Evolutionary conservation across 1,139 yeast genomes (phyloP).

Genomic region (Kurtzmaniella natalensis): DNA sequence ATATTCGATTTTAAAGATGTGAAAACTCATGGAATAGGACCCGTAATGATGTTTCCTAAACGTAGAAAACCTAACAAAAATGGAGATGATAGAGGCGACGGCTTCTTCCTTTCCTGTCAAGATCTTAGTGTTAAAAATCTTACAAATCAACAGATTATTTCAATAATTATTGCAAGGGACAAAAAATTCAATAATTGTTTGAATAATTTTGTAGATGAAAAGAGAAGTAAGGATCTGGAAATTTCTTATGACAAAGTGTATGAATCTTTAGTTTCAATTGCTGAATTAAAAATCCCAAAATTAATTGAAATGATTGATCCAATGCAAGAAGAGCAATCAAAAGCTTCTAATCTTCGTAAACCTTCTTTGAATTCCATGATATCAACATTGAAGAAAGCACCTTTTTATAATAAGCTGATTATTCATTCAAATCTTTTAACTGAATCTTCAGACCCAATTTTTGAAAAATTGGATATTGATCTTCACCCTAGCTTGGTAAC

Average conservation of each 20-base stretch:
- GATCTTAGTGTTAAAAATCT: slow-evolving; percentile 21
- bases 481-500: slow-evolving; percentile 43
- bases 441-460: slow-evolving; percentile 1
- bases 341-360: slow-evolving; percentile 9
- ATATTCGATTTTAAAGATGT: slow-evolving; percentile 81
- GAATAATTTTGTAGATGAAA: slow-evolving; percentile 36
- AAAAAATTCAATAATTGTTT: slow-evolving; percentile 47
- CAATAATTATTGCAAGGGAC: slow-evolving; percentile 57
- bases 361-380: slow-evolving; percentile 38
- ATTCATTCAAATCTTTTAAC: slow-evolving; percentile 15
- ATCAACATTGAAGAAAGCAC: slow-evolving; percentile 35
- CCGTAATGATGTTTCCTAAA: slow-evolving; percentile 18
- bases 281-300: slow-evolving; percentile 43
- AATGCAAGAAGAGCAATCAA: slow-evolving; percentile 28
- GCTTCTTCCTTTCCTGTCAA: slow-evolving; percentile 25
- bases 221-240: slow-evolving; percentile 21
- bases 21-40: slow-evolving; percentile 37
- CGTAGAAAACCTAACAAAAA: slow-evolving; percentile 14
- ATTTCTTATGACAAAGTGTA: slow-evolving; percentile 11
- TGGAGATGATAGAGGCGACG: slow-evolving; percentile 10
- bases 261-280: slow-evolving; percentile 16
- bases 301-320: slow-evolving; percentile 45
- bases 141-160: slow-evolving; percentile 40
- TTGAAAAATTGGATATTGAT: slow-evolving; percentile 19
- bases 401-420: slow-evolving; percentile 60